These are phyloP conservation scores for Ceratocystis colombiana DNA, from an alignment of 2,329 filamentous ascomycete species.

Conservation along the genomic window DNA sequence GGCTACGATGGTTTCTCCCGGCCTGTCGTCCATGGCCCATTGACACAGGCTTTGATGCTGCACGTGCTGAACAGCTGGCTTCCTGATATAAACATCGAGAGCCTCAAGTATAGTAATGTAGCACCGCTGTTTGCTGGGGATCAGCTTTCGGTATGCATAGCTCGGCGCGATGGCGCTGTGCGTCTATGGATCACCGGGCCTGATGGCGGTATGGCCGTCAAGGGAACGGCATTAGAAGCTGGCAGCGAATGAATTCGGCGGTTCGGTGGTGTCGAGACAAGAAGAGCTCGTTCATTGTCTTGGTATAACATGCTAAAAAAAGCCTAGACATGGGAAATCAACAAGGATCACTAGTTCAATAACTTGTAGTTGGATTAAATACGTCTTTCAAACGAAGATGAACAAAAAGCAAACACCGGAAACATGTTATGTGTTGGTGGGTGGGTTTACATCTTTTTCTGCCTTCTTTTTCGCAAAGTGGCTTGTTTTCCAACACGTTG, in stretches of 20 bases:
- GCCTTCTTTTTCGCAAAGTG: conserved; percentile 17
- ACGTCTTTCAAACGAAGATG: not conserved
- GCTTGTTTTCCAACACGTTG: conserved; percentile 24
- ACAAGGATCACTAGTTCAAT: not conserved
- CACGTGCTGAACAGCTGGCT: conserved; percentile 30
- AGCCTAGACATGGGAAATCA: not conserved
- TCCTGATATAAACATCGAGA: conserved; percentile 36
- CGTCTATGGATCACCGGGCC: conserved; percentile 54
- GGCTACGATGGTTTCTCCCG: conserved; percentile 63
- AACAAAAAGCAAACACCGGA: not conserved
- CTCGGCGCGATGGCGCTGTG: conserved; percentile 35
- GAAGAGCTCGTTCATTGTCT: not conserved
- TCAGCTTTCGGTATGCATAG: conserved; percentile 56
- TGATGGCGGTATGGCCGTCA: conserved; percentile 53
- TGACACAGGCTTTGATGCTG: conserved; percentile 68
- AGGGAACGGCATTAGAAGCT: conserved; percentile 37
- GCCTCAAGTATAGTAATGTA: conserved; percentile 69
- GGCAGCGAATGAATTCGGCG: not conserved
- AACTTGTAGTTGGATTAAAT: not conserved
- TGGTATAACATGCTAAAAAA: not conserved
- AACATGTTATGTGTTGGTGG: not conserved
- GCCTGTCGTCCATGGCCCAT: conserved; percentile 76
- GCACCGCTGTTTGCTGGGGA: conserved; percentile 70
- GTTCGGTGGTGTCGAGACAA: too few relatives aligned
- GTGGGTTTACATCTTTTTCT: not conserved